Evolutionary conservation across 441 rosid species (phyloP), one percentile per base, ranked within the genome.

Genomic region (Brassica hybrid): DNA sequence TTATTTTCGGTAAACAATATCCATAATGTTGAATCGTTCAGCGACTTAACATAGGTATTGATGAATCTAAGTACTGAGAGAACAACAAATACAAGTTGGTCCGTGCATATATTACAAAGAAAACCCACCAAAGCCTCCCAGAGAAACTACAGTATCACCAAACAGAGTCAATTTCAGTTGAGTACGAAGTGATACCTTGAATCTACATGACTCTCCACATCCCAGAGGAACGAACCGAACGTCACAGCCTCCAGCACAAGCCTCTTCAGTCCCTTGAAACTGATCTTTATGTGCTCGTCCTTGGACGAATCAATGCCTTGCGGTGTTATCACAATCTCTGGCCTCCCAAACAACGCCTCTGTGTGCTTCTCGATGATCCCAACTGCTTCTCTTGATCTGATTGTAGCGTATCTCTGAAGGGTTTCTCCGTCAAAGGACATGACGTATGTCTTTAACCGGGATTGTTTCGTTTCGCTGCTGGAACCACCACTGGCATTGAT

Each of bases 211-310:
- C 91, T 90, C 86, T 94, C 98, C 17, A 88, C 97, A 57, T 94
- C 98, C 97, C 98, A 94, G 0, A 94, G 91, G 79, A 94, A 91
- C 60, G 98, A 91, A 67, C 98, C 98, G 64, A 94, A 94, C 8
- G 98, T 90, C 56, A 94, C 94, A 3, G 98, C 98, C 84, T 94
- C 98, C 85, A 94, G 73, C 71, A 91, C 93, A 58, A 94, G 92
- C 82, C 92, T 89, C 86, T 85, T 87, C 82, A 94, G 80, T 60
- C 94, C 93, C 32, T 86, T 90, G 69, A 91, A 89, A 84, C 94
- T 94, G 71, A 91, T 89, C 84, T 84, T 87, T 72, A 94, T 81
- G 2, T 74, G 85, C 63, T 88, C 94, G 38, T 89, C 94, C 52
- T 84, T 85, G 0, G 97, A 90, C 67, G 96, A 80, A 87, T 90